Base-by-base conservation (phyloP, 169 alveolate genomes). In the Plasmodium adleri region DNA sequence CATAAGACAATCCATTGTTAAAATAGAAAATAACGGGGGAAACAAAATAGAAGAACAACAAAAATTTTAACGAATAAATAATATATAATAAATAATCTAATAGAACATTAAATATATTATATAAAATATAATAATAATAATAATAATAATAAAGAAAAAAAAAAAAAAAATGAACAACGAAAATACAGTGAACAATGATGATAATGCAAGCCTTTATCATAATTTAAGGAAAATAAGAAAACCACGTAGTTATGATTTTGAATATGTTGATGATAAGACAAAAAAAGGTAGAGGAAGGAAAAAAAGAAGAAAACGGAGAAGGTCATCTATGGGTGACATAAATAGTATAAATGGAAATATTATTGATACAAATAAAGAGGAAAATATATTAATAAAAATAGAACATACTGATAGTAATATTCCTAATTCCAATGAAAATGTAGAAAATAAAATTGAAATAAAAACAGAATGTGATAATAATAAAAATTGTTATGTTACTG, bases 151-250 rank as follows among this genome's bases (percentile, higher is more conserved):
- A 72, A 0, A n/a, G 43, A 43, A 74, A 26, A 32, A 22, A 74
- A 39, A 39, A 59, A 26, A 52, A 8, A 67, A 24, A 67, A 76
- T 76, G 89, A 76, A 67, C 89, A 52, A n/a, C 50, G 52, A 56
- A 20, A 72, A 76, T 64, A 76, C 43, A 76, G 13, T 76, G 28
- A 68, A 68, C 39, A 68, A 80, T 80, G 90, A 80, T 24, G 90
- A 56, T 39, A 80, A 80, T 12, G 49, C 13, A 80, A 39, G 54
- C 54, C 58, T 49, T 43, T 73, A 80, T 60, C 90, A 80, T 58
- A 80, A 80, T 52, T 80, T 80, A 28, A 80, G 90, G 70, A 80
- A 80, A 58, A 80, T 67, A 62, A 80, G 90, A 64, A 80, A 80
- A 49, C 90, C 74, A 59, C 72, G 90, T 17, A 67, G 72, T 72